A percentile compares a stretch with the other conserved stretches of the same genome.
phyloP scores from a whole-genome alignment of 2,329 filamentous ascomycete genomes.

The Monosporascus sp. region DNA sequence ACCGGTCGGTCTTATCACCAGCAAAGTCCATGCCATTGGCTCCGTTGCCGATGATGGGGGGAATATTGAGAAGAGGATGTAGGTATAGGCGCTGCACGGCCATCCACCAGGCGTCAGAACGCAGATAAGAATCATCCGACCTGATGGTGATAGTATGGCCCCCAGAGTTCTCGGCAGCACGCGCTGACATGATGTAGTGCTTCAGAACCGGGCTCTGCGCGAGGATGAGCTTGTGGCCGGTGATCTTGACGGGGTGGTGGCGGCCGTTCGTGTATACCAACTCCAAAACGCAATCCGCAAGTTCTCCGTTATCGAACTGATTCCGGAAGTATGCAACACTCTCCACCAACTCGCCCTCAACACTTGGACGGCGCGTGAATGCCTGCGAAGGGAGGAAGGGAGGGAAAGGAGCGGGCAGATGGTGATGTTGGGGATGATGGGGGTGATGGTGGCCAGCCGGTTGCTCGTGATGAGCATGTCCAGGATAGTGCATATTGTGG shows the following conservation, averaged over 20 bases:
- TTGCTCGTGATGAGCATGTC: slow-evolving; percentile 10
- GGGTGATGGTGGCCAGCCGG: slow-evolving; percentile 10
- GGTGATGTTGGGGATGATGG: slow-evolving; percentile 11
- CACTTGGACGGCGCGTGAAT: slow-evolving; percentile 15
- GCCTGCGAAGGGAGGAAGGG: slow-evolving; percentile 19
- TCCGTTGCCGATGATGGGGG: slow-evolving; percentile 22
- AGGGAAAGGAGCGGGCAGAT: slow-evolving; percentile 14
- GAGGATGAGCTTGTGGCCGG: slow-evolving; percentile 50
- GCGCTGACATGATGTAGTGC: slow-evolving; percentile 25
- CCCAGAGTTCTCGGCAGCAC: slow-evolving; percentile 23
- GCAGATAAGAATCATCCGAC: slow-evolving; percentile 46
- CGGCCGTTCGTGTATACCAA: slow-evolving; percentile 31
- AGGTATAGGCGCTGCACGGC: slow-evolving; percentile 55
- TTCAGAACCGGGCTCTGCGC: slow-evolving; percentile 44
- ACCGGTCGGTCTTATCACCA: slow-evolving; percentile 35
- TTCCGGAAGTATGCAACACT: slow-evolving; percentile 28
- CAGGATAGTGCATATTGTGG: slow-evolving; percentile 26
- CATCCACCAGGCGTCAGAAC: slow-evolving; percentile 50
- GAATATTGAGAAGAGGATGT: slow-evolving; percentile 39
- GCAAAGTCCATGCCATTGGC: slow-evolving; percentile 29
- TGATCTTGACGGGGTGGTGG: slow-evolving; percentile 37
- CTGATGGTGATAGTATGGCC: slow-evolving; percentile 39
- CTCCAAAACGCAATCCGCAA: slow-evolving; percentile 38
- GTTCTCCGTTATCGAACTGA: slow-evolving; percentile 33
- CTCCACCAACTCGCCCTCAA: slow-evolving; percentile 20